Evolutionary conservation across 495 filamentous ascomycete genomes (phyloP).

Genomic region (Podospora didyma): DNA sequence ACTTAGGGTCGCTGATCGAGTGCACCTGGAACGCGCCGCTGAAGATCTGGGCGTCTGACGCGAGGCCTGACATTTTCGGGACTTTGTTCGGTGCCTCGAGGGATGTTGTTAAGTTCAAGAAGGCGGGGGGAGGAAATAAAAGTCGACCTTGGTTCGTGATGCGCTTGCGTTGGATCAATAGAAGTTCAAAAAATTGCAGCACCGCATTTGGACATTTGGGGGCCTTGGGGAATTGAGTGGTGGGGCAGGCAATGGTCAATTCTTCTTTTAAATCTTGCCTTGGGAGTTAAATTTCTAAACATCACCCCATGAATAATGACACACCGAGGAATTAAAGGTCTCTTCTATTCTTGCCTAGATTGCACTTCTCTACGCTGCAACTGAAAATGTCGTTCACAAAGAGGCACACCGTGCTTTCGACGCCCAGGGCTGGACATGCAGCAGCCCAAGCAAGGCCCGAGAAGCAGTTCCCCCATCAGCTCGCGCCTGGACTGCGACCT

Average conservation of each 20-base stretch:
- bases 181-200: no score
- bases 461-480: slow-evolving; percentile 28
- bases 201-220: not conserved
- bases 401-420: slow-evolving; percentile 68
- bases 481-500: slow-evolving; percentile 69
- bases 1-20: slow-evolving; percentile 72
- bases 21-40: slow-evolving; percentile 88
- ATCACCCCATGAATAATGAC: no score
- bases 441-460: slow-evolving; percentile 26
- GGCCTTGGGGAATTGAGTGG: not conserved
- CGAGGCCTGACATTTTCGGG: slow-evolving; percentile 39
- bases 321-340: no score
- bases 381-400: slow-evolving; percentile 82
- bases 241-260: not conserved
- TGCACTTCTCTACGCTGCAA: no score
- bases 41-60: slow-evolving; percentile 82
- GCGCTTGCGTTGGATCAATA: not conserved
- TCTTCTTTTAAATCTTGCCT: no score
- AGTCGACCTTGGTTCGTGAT: no score
- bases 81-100: slow-evolving; percentile 34
- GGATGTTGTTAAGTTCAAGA: not conserved
- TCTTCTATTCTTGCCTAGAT: no score
- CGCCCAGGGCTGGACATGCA: slow-evolving; percentile 12
- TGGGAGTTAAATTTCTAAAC: no score
- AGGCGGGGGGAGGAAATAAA: not conserved